A percentile compares a stretch with the other conserved stretches of the same genome.
Evolutionary conservation across 163 green algal species (phyloP).

Genomic region (Scenedesmus sp.): DNA sequence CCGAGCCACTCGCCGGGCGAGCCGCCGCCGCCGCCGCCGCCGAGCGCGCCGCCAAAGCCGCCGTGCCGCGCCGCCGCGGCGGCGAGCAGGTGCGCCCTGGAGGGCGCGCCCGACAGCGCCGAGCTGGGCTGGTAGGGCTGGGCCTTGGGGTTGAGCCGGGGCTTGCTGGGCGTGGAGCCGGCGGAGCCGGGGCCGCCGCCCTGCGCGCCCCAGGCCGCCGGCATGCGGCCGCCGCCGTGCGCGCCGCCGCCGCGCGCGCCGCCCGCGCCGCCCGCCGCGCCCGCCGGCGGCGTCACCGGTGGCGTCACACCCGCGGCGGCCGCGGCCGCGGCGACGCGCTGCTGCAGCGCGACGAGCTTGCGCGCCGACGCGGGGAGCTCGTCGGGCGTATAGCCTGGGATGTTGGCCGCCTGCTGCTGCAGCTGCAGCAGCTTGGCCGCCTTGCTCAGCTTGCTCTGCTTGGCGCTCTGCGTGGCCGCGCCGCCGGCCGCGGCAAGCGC

Average conservation of each 20-base stretch:
- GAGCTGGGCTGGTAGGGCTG: slow-evolving; percentile 25
- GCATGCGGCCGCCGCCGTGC: slow-evolving; percentile 1
- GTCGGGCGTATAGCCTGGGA: too few relatives aligned
- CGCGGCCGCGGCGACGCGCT: slow-evolving; percentile 7
- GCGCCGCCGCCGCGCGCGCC: too few relatives aligned
- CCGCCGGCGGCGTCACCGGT: slow-evolving; percentile 7
- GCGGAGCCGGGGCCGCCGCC: slow-evolving; percentile 1
- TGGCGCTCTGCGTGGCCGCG: neutral
- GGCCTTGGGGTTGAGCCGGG: slow-evolving; percentile 37
- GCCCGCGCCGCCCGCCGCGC: slow-evolving; percentile 6
- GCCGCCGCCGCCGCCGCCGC: slow-evolving; percentile 15
- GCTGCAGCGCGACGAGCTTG: slow-evolving; percentile 16
- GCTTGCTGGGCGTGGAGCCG: slow-evolving; percentile 15
- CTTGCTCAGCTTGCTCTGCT: neutral
- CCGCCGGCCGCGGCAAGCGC: neutral
- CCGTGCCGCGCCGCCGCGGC: neutral
- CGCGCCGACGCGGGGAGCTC: too few relatives aligned
- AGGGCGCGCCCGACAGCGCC: neutral
- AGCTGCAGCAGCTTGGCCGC: neutral
- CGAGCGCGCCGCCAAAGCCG: neutral
- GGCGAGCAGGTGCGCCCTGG: neutral
- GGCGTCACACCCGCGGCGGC: slow-evolving; percentile 17
- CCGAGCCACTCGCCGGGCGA: neutral
- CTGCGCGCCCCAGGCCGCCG: neutral
- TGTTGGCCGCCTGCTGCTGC: slow-evolving; percentile 3